Base-by-base conservation (phyloP, 108 stramenopile species). In the Cyclotella sp. region DNA sequence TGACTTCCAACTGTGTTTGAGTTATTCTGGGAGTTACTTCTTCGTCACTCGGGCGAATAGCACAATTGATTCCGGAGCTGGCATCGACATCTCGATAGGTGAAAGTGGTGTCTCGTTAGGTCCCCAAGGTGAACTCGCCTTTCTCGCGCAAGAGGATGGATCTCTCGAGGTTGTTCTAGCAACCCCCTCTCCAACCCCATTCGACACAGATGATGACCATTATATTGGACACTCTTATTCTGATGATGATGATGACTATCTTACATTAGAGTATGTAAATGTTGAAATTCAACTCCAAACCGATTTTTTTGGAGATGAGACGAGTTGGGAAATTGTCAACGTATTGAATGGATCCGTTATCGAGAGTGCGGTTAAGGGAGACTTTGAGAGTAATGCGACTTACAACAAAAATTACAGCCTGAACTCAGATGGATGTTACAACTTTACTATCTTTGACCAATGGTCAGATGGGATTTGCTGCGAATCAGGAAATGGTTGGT, bases 401-500 rank as follows among this genome's bases (percentile, higher is more conserved):
- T 21, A 44, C n/a, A 26, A 45, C 26, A 22, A 64, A 26, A 26
- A 64, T 29, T 4, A 64, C 3, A 26, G 63, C 28, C 22, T 64
- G 26, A 9, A 21, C 9, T 26, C 45, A 46, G 22, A 44, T 64
- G 63, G 63, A 6, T 64, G 63, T 19, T 64, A 64, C 28, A 64
- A 14, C 12, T 64, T 64, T 24, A 46, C 63, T 2, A 64, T 64
- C 22, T 47, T 45, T 47, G 63, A 64, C 22, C 24, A 45, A 22
- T 64, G 63, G 63, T 13, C 14, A 24, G 63, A 64, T 46, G 63
- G 63, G 1, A 64, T 64, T 13, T 64, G 63, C 19, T 64, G 63
- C 26, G 63, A 46, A 29, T 16, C 18, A 19, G 63, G 63, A 11
- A 27, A 26, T 22, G 63, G 63, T 9, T 26, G 45, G 43, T 64